Evolutionary conservation across 1,139 yeast genomes (phyloP).

Genomic region (Barnettozyma hawaiiensis): DNA sequence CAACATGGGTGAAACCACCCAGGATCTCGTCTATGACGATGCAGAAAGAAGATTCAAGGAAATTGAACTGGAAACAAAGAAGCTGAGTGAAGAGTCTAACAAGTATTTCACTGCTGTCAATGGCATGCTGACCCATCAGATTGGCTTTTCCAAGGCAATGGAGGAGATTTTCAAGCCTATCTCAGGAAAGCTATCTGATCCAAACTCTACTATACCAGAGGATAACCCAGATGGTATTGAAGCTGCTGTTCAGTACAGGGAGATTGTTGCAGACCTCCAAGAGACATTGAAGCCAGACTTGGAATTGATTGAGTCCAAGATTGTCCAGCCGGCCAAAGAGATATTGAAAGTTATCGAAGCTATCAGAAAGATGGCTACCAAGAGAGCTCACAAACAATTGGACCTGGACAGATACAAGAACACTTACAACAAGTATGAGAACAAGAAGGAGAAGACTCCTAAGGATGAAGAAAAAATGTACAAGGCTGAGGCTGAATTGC

Average conservation of each 20-base stretch:
- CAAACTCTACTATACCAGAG: slow-evolving; percentile 76
- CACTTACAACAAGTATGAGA: slow-evolving; percentile 64
- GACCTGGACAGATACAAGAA: slow-evolving; percentile 86
- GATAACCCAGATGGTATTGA: slow-evolving; percentile 95
- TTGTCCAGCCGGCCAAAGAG: slow-evolving; percentile 91
- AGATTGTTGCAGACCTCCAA: slow-evolving; percentile 79
- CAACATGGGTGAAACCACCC: slow-evolving; percentile 80
- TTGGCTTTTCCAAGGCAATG: slow-evolving; percentile 88
- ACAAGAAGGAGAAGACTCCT: slow-evolving; percentile 72
- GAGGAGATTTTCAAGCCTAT: slow-evolving; percentile 96
- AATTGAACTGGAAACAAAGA: slow-evolving; percentile 82
- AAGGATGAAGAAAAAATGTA: slow-evolving; percentile 91
- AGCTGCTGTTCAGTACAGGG: slow-evolving; percentile 90
- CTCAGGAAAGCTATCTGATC: slow-evolving; percentile 86
- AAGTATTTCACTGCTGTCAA: slow-evolving; percentile 87
- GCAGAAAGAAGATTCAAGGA: slow-evolving; percentile 96
- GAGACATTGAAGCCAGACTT: slow-evolving; percentile 85
- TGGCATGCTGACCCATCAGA: slow-evolving; percentile 89
- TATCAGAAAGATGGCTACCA: slow-evolving; percentile 88
- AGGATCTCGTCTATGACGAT: slow-evolving; percentile 85
- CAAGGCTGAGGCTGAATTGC: slow-evolving; percentile 82
- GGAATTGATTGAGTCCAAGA: slow-evolving; percentile 84
- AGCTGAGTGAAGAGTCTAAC: slow-evolving; percentile 82
- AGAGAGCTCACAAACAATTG: slow-evolving; percentile 91
- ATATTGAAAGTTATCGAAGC: slow-evolving; percentile 71